phyloP scores from a whole-genome alignment of 306 rosid genomes.

The Cicer bijugum region DNA sequence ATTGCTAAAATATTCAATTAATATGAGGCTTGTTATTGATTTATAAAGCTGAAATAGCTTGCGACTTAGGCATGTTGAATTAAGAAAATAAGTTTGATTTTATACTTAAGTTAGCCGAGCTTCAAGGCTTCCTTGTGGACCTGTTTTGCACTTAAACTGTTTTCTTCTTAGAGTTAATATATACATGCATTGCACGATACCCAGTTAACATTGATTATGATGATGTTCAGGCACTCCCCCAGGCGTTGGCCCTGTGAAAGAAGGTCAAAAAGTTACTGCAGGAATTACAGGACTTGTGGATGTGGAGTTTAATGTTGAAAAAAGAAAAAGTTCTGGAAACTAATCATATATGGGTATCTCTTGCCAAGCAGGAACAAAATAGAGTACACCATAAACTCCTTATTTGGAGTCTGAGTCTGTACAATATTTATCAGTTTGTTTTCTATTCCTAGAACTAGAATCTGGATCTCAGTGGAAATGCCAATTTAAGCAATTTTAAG shows the following conservation, averaged over 20 bases:
- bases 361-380: conserved; percentile 26
- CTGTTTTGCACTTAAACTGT: not conserved
- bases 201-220: conserved; percentile 40
- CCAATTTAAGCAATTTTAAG: conserved; percentile 35
- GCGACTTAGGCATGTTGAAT: not conserved
- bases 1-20: conserved; percentile 1
- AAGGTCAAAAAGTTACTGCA: conserved; percentile 83
- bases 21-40: not conserved
- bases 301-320: conserved; percentile 68
- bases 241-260: conserved; percentile 94
- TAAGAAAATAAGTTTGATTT: not conserved
- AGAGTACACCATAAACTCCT: conserved; percentile 19
- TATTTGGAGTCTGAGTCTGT: conserved; percentile 5
- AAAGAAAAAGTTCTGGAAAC: conserved; percentile 49
- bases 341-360: conserved; percentile 40
- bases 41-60: not conserved
- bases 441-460: conserved; percentile 23
- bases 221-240: conserved; percentile 83
- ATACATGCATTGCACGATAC: not conserved
- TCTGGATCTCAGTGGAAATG: conserved; percentile 10
- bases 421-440: not conserved
- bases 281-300: conserved; percentile 85
- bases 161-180: conserved; percentile 12
- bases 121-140: not conserved
- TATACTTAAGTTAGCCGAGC: not conserved